phyloP scores from a whole-genome alignment of 1,284 basidiomycete genomes.

The Ceratobasidium sp. region DNA sequence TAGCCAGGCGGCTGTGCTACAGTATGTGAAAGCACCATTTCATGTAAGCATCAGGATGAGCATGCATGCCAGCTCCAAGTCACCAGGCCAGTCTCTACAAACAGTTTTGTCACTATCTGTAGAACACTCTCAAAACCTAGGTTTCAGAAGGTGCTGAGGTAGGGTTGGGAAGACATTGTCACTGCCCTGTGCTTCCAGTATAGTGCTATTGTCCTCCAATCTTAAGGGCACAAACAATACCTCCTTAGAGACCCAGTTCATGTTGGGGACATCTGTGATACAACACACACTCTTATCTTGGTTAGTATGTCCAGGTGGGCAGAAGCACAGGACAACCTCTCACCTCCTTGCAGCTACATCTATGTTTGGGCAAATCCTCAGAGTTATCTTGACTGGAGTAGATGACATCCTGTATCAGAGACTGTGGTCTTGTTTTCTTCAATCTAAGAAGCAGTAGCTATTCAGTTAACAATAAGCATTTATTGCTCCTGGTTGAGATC shows the following conservation, averaged over 20 bases:
- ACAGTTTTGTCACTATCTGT: too few species aligned
- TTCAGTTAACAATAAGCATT: conserved; percentile 21
- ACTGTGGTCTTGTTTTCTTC: conserved; percentile 27
- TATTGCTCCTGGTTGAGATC: neutral
- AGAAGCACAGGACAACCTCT: conserved; percentile 9
- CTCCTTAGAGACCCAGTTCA: neutral
- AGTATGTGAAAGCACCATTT: too few species aligned
- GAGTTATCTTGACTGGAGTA: conserved; percentile 13
- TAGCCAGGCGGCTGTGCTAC: too few species aligned
- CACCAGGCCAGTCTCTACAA: too few species aligned
- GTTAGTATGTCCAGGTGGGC: conserved; percentile 23
- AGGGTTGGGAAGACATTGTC: neutral
- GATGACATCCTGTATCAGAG: conserved; percentile 28
- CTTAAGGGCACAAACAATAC: neutral
- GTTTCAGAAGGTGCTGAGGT: conserved; percentile 21
- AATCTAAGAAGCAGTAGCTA: neutral
- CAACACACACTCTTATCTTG: neutral
- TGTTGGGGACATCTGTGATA: neutral
- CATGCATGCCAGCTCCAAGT: too few species aligned
- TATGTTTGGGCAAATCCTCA: conserved; percentile 21
- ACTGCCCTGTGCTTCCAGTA: conserved; percentile 20
- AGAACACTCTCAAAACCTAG: conserved; percentile 32
- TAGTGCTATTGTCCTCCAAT: conserved; percentile 24
- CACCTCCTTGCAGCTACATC: conserved; percentile 13
- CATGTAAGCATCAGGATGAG: too few species aligned